Evolutionary conservation across 345 rosid species (phyloP).

Genomic region (Populus nigra): DNA sequence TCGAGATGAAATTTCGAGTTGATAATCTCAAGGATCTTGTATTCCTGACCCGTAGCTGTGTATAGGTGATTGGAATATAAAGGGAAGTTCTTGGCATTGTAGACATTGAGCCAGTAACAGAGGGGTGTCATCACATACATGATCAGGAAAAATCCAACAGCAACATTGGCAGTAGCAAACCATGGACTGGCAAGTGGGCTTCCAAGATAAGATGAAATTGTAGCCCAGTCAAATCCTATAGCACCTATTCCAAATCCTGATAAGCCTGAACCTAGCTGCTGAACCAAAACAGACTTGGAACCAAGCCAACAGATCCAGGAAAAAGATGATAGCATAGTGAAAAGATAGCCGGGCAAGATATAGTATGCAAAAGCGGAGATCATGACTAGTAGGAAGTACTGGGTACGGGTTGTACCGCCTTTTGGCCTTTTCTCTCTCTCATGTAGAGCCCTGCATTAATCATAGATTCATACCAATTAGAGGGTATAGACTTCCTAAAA

Average conservation of each 20-base stretch:
- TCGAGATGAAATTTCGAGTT: constrained; percentile 57
- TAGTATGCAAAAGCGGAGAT: constrained; percentile 61
- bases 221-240: constrained; percentile 69
- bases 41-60: constrained; percentile 45
- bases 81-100: constrained; percentile 72
- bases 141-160: constrained; percentile 52
- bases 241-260: constrained; percentile 72
- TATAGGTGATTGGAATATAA: constrained; percentile 54
- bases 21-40: constrained; percentile 54
- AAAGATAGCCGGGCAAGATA: constrained; percentile 59
- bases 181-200: constrained; percentile 85
- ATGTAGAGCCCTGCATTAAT: constrained; percentile 56
- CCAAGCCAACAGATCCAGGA: constrained; percentile 87
- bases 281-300: constrained; percentile 58
- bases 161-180: constrained; percentile 71
- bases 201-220: constrained; percentile 65
- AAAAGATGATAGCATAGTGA: constrained; percentile 45
- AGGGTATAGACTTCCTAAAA: too few relatives aligned
- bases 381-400: constrained; percentile 64
- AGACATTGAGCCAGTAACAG: constrained; percentile 57
- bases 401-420: constrained; percentile 48
- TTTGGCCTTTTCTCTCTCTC: constrained; percentile 51
- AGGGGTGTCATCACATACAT: constrained; percentile 69
- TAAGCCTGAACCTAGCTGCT: constrained; percentile 76
- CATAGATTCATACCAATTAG: too few relatives aligned